Percentiles rank a stretch among this genome's conserved stretches.
Conservation (phyloP, 345 rosid species). For the Acer yangbiense region DNA sequence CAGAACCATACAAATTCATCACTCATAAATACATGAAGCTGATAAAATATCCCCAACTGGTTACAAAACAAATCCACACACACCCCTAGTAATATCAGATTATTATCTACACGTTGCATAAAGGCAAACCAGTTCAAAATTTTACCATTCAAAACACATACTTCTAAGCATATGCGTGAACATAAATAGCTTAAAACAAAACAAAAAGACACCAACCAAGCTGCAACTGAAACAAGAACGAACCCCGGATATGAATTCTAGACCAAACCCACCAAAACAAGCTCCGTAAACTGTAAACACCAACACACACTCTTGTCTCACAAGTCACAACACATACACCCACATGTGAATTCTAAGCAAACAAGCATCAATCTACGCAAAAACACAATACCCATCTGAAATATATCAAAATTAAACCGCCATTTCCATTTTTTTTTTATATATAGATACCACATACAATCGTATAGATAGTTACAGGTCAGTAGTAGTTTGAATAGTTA, state of each 20-base stretch:
- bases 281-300: background rate
- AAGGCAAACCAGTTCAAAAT: background rate
- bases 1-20: background rate
- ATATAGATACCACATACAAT: background rate
- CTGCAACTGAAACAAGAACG: background rate
- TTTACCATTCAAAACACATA: background rate
- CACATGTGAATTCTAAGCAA: background rate
- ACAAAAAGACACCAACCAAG: background rate
- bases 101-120: background rate
- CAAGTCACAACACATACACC: background rate
- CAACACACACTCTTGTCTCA: background rate
- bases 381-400: conserved; percentile 9
- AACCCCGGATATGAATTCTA: conserved; percentile 21
- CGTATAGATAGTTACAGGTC: background rate
- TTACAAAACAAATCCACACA: background rate
- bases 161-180: background rate
- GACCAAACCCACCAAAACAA: conserved; percentile 9
- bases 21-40: background rate
- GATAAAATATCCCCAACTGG: background rate
- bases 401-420: conserved; percentile 8
- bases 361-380: background rate
- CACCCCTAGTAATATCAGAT: background rate
- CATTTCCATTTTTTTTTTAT: conserved; percentile 1
- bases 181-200: background rate
- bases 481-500: background rate